Base-by-base conservation (phyloP, 139 green algal genomes). In the Zygnema circumcarinatum region DNA sequence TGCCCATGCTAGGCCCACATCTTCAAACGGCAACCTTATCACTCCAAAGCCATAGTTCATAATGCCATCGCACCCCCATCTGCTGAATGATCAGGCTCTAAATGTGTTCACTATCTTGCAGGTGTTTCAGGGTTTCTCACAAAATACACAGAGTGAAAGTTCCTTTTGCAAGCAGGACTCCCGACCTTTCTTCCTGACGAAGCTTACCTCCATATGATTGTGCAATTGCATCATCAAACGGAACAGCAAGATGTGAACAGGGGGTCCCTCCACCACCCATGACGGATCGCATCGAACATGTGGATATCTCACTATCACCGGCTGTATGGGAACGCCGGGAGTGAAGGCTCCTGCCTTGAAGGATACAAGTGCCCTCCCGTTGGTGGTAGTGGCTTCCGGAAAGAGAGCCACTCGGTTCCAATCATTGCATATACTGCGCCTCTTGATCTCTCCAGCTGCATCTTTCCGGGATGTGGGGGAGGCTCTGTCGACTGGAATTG, bases 371-470 rank as follows among this genome's bases (percentile, higher is more conserved):
- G 84, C 74, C 31, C 73, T 67, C 32, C 84, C 84, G 52, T 89
- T 89, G 84, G 84, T 89, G 32, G 84, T 89, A 54, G 84, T 89
- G 74, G 84, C 84, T 52, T 89, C 84, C 31, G 84, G 84, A 56
- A 89, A 89, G 31, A 89, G 41, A 2, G 40, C 31, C 0, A 89
- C 72, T 39, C 41, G 74, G 38, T 52, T 67, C 84, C 84, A 89
- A 76, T 89, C 84, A 47, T 89, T 89, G 84, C 84, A 89, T 41
- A 89, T 75, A 16, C 74, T 76, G 21, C 84, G 74, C 39, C 79
- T 39, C 73, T 86, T 87, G 0, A 87, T 87, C 56, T 87, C 81
- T 72, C 67, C 67, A 22, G 56, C 62, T 2, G 81, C 81, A 0
- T 87, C 81, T 31, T 56, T 81, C 1, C 81, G 2, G 0, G 81